These are phyloP conservation scores for Diutina catenulata DNA, from an alignment of 1,139 yeast genomes.

Conservation along the genomic window DNA sequence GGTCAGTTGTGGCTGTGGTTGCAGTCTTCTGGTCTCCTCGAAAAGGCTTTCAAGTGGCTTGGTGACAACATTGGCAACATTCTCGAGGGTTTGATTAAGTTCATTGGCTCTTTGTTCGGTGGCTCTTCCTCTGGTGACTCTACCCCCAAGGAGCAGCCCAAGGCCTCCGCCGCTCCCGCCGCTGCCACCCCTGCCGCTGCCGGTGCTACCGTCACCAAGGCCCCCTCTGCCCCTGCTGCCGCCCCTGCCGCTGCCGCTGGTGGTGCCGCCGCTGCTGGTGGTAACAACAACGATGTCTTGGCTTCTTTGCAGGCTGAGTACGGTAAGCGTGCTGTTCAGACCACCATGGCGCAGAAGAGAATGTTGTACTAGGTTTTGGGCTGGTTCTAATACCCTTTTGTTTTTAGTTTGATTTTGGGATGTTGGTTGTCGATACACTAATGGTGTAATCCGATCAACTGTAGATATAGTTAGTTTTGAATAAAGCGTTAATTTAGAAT, in stretches of 20 bases:
- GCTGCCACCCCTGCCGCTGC: neutral
- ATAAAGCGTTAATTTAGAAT: neutral
- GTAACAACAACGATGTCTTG: neutral
- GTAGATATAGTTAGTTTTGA: neutral
- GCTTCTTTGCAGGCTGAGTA: neutral
- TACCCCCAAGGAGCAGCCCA: too few relatives aligned
- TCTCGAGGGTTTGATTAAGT: neutral
- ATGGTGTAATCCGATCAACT: neutral
- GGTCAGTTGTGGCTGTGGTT: neutral
- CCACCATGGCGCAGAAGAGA: neutral
- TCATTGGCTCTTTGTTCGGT: neutral
- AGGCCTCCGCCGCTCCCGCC: neutral
- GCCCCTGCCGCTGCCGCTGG: neutral
- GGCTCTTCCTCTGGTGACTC: neutral
- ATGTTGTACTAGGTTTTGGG: neutral
- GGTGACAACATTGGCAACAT: conserved; percentile 1
- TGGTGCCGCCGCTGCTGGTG: neutral
- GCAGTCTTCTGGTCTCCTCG: neutral
- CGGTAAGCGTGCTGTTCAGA: neutral
- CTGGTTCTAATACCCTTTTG: too few relatives aligned
- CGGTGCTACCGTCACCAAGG: neutral
- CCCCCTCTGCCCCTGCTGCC: neutral
- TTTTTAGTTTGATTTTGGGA: too few relatives aligned
- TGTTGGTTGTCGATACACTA: neutral
- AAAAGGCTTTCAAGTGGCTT: conserved; percentile 1